phyloP scores from a whole-genome alignment of 164 flowering plant genomes.

The Chimonanthus praecox region DNA sequence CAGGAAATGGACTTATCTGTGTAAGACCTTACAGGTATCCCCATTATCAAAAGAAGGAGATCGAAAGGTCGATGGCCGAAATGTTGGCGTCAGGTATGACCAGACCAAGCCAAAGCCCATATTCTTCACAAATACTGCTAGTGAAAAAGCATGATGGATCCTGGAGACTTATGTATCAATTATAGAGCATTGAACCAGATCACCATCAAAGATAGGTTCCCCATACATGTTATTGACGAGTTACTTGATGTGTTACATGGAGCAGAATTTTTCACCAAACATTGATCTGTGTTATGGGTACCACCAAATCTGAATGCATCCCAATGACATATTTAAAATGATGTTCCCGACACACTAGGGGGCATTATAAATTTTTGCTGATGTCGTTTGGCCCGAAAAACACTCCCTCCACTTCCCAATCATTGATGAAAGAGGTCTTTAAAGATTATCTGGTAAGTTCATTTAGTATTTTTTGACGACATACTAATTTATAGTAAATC shows the following conservation, averaged over 20 bases:
- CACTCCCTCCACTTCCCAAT: constrained; percentile 12
- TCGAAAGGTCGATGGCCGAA: constrained; percentile 2
- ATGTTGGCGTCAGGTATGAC: background rate
- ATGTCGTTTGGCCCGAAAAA: constrained; percentile 19
- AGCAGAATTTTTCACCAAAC: constrained; percentile 1
- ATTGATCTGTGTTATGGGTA: background rate
- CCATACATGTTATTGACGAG: background rate
- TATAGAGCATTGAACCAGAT: background rate
- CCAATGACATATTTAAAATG: background rate
- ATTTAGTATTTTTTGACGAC: constrained; percentile 1
- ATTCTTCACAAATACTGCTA: background rate
- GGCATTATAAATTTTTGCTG: constrained; percentile 19
- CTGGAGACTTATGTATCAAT: constrained; percentile 3
- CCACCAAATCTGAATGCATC: background rate
- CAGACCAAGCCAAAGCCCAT: background rate
- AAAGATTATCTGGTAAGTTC: background rate
- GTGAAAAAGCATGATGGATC: constrained; percentile 2
- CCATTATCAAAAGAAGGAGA: constrained; percentile 4
- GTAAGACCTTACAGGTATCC: background rate
- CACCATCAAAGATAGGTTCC: constrained; percentile 6
- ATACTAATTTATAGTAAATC: constrained; percentile 4
- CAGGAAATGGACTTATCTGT: background rate
- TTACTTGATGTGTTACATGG: constrained; percentile 5
- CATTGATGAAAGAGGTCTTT: constrained; percentile 1
- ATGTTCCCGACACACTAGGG: constrained; percentile 3